Percentiles rank a stretch among this genome's conserved stretches.
Conservation (phyloP, 1,284 basidiomycete genomes). For the Porogramme epimiltina region DNA sequence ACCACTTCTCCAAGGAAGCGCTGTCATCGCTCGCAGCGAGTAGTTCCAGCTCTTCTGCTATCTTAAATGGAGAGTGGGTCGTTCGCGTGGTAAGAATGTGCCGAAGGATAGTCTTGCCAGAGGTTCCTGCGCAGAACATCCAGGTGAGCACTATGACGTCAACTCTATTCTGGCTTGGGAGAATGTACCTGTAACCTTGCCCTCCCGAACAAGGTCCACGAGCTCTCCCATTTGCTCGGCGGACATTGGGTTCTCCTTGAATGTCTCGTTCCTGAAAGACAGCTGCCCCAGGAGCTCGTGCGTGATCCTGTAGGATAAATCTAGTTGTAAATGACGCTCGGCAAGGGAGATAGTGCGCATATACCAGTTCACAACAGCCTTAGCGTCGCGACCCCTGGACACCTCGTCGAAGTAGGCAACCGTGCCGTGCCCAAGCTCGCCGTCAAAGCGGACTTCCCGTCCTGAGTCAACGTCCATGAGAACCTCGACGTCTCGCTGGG, state of each 20-base stretch:
- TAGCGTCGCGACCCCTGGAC: conserved; percentile 58
- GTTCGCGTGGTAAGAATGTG: conserved; percentile 58
- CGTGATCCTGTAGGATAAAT: conserved; percentile 84
- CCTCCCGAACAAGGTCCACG: conserved; percentile 73
- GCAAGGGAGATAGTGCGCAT: neutral
- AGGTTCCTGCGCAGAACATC: conserved; percentile 53
- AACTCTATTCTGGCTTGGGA: neutral
- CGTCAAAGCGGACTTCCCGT: conserved; percentile 63
- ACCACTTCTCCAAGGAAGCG: conserved; percentile 52
- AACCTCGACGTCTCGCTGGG: conserved; percentile 70
- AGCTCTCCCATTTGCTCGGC: conserved; percentile 73
- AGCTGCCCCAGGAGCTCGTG: conserved; percentile 86
- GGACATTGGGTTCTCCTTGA: conserved; percentile 65
- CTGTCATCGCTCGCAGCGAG: conserved; percentile 37
- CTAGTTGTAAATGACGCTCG: neutral
- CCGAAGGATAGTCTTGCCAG: conserved; percentile 69
- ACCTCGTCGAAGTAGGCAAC: conserved; percentile 80
- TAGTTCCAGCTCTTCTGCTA: conserved; percentile 55
- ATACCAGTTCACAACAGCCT: conserved; percentile 85
- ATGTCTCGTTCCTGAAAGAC: conserved; percentile 57
- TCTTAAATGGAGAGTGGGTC: conserved; percentile 36
- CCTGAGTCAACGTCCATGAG: conserved; percentile 75
- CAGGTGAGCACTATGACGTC: neutral
- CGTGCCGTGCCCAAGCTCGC: conserved; percentile 51
- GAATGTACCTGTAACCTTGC: conserved; percentile 65